A percentile compares a stretch with the other conserved stretches of the same genome.
Conservation (phyloP, 78 protist species). For the Polysphondylium violaceum region DNA sequence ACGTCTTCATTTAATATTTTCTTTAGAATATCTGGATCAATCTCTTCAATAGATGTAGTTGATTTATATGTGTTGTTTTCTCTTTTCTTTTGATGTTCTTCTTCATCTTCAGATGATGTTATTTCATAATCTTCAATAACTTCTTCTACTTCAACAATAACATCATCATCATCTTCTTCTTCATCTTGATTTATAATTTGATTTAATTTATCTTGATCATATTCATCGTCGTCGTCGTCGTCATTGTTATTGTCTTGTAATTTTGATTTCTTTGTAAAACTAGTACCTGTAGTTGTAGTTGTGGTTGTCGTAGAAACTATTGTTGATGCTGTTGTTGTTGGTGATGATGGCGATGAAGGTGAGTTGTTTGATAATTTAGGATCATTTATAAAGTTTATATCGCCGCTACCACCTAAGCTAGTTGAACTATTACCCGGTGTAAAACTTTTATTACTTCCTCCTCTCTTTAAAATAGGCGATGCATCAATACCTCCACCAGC, state of each 20-base stretch:
- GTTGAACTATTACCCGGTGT: slow-evolving; percentile 17
- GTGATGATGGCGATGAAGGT: background rate
- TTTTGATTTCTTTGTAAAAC: background rate
- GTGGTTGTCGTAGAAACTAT: background rate
- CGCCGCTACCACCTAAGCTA: slow-evolving; percentile 24
- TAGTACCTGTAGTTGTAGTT: background rate
- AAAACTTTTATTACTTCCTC: slow-evolving; percentile 12
- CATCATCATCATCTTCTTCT: background rate
- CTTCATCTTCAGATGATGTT: background rate
- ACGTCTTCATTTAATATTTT: slow-evolving; percentile 60
- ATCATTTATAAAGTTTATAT: slow-evolving; percentile 19
- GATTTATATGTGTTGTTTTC: no score
- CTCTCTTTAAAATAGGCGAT: slow-evolving; percentile 1
- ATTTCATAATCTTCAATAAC: background rate
- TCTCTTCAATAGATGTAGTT: slow-evolving; percentile 2
- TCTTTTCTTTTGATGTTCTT: no score
- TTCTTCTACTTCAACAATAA: background rate
- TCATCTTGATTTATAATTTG: no score
- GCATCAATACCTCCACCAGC: slow-evolving; percentile 1
- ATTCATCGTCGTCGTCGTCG: background rate
- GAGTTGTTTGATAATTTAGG: slow-evolving; percentile 5
- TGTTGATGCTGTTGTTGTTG: background rate
- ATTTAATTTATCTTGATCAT: no score
- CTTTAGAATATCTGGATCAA: slow-evolving; percentile 58
- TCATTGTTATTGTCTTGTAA: background rate